Conservation (phyloP, 345 rosid genomes). For the Gossypium australe region DNA sequence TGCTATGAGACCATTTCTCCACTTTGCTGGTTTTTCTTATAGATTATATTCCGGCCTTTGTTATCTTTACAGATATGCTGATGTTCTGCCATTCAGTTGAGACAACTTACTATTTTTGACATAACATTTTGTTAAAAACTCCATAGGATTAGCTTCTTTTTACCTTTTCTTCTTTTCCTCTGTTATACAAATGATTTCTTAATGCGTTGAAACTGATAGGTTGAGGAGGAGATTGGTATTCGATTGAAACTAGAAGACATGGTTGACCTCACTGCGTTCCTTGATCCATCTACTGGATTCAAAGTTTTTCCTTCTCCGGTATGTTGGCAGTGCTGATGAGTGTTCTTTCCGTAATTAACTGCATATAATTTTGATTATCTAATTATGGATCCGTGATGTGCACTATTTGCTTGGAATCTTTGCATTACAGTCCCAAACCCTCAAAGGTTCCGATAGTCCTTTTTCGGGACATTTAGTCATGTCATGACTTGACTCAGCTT, state of each 20-base stretch:
- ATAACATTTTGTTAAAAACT: not conserved
- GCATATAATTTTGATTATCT: not conserved
- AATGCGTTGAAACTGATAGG: slow-evolving; percentile 32
- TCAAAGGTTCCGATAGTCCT: not conserved
- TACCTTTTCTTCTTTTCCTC: not conserved
- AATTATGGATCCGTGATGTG: not conserved
- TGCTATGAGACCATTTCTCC: slow-evolving; percentile 1
- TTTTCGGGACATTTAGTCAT: not conserved
- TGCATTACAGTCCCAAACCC: not conserved
- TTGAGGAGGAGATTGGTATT: slow-evolving; percentile 86
- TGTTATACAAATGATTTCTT: not conserved
- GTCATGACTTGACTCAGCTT: not conserved
- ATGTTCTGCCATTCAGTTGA: not conserved
- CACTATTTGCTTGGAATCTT: not conserved
- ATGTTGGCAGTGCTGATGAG: slow-evolving; percentile 10
- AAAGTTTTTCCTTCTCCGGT: slow-evolving; percentile 78
- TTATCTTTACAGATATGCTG: not conserved
- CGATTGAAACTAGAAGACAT: slow-evolving; percentile 59
- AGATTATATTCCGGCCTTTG: not conserved
- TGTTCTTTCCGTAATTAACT: not conserved
- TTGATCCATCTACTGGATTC: slow-evolving; percentile 64
- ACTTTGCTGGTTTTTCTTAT: not conserved
- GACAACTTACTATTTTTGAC: not conserved
- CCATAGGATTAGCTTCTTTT: not conserved
- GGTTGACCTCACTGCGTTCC: slow-evolving; percentile 85